Evolutionary conservation across 1,284 basidiomycete genomes (phyloP).

Genomic region (Leccinum subspadiceum): DNA sequence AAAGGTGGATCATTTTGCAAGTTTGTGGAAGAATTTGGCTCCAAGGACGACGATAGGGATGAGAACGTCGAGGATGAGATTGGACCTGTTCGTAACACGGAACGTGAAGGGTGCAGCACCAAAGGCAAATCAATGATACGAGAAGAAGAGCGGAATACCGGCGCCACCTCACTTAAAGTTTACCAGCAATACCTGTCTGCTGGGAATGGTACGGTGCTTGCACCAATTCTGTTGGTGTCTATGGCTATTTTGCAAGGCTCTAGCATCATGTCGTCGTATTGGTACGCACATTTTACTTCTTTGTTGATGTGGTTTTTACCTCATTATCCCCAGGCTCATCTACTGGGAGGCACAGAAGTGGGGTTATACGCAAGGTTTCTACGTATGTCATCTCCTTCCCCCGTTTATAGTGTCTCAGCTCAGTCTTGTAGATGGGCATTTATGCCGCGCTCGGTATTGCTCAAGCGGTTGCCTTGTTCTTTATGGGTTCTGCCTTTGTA

Average conservation of each 20-base stretch:
- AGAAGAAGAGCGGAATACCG: conserved; percentile 52
- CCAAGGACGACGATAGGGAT: conserved; percentile 40
- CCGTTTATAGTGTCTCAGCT: background rate
- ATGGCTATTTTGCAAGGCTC: conserved; percentile 58
- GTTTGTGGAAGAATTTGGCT: conserved; percentile 68
- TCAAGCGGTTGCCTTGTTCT: conserved; percentile 51
- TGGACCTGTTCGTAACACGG: conserved; percentile 20
- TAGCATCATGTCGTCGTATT: conserved; percentile 64
- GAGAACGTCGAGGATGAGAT: conserved; percentile 30
- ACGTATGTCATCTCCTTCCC: conserved; percentile 40
- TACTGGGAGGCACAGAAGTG: conserved; percentile 70
- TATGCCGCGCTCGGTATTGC: conserved; percentile 39
- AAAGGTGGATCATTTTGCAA: conserved; percentile 68
- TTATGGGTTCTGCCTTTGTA: conserved; percentile 54
- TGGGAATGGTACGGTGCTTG: conserved; percentile 50
- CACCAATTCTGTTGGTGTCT: conserved; percentile 54
- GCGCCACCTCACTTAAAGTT: conserved; percentile 48
- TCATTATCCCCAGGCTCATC: conserved; percentile 50
- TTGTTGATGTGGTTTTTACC: background rate
- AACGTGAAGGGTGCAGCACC: conserved; percentile 24
- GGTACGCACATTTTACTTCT: conserved; percentile 35
- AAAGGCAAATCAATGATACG: conserved; percentile 38
- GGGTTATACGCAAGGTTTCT: conserved; percentile 54
- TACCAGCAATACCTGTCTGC: conserved; percentile 60
- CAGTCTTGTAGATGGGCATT: conserved; percentile 44